These are phyloP conservation scores for Phytophthora tubulina DNA, from an alignment of 352 stramenopile genomes.

Conservation along the genomic window DNA sequence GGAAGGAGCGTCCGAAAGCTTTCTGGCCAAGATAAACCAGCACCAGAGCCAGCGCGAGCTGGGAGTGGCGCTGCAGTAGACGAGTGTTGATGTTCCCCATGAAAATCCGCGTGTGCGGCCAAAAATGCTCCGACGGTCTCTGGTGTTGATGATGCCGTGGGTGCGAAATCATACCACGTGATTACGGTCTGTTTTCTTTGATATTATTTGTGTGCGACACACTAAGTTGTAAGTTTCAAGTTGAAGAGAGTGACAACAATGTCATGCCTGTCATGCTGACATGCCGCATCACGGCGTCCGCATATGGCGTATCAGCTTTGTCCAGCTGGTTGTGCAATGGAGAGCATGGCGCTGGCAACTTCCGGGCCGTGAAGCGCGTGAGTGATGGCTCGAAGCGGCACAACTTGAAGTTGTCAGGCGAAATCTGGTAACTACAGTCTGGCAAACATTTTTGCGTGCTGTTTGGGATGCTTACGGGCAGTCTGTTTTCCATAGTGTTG, in stretches of 20 bases:
- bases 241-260: constrained; percentile 33
- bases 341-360: constrained; percentile 4
- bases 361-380: background rate
- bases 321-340: constrained; percentile 22
- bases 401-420: constrained; percentile 22
- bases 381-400: background rate
- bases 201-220: constrained; percentile 59
- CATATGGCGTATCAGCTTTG: constrained; percentile 6
- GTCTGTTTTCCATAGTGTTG: constrained; percentile 17
- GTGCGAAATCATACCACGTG: constrained; percentile 23
- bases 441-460: constrained; percentile 9
- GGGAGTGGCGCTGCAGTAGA: constrained; percentile 19
- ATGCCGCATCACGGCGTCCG: background rate
- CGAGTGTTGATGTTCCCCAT: constrained; percentile 35
- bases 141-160: constrained; percentile 35
- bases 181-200: constrained; percentile 44
- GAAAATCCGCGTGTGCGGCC: constrained; percentile 26
- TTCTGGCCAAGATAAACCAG: constrained; percentile 28
- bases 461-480: constrained; percentile 15
- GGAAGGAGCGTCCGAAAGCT: constrained; percentile 19
- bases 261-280: constrained; percentile 34
- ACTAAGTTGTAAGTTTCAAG: constrained; percentile 45
- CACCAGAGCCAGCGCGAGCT: constrained; percentile 17
- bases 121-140: constrained; percentile 5
- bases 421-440: background rate